Conservation (phyloP, 208 protist species). For the Borovskyia barvae region DNA sequence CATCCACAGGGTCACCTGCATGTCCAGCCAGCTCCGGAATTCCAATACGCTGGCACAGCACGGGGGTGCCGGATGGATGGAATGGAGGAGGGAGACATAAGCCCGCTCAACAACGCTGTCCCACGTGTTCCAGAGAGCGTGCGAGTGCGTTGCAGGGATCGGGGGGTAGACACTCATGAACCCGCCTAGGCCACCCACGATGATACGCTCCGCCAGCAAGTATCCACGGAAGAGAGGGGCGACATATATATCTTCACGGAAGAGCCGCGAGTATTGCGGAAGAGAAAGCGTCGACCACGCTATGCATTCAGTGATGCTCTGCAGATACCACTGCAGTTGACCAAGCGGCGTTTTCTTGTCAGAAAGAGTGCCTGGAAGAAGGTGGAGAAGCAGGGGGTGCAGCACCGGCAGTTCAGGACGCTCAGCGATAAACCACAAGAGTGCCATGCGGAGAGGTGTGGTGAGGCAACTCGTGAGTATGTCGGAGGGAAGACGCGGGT, state of each 20-base stretch:
- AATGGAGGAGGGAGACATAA: conserved; percentile 53
- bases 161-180: conserved; percentile 92
- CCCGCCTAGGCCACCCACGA: conserved; percentile 88
- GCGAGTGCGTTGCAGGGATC: conserved; percentile 86
- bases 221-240: conserved; percentile 97
- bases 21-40: conserved; percentile 82
- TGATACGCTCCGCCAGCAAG: conserved; percentile 96
- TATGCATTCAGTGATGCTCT: conserved; percentile 98
- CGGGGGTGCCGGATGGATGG: conserved; percentile 56
- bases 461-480: conserved; percentile 99
- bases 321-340: conserved; percentile 99
- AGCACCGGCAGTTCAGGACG: conserved; percentile 46
- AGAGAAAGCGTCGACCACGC: conserved; percentile 95
- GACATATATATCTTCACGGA: conserved; percentile 96
- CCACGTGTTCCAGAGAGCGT: conserved; percentile 92
- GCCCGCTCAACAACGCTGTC: conserved; percentile 78
- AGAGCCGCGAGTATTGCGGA: conserved; percentile 75
- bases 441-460: conserved; percentile 95
- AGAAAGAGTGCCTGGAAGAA: conserved; percentile 65
- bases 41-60: conserved; percentile 52
- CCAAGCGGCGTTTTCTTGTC: conserved; percentile 95
- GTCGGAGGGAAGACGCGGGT: conserved; percentile 89
- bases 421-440: conserved; percentile 93
- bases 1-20: conserved; percentile 63
- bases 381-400: conserved; percentile 73